A percentile compares a stretch with the other conserved stretches of the same genome.
These are phyloP conservation scores for Blastobotrys proliferans DNA, from an alignment of 1,139 yeast genomes.

Conservation along the genomic window DNA sequence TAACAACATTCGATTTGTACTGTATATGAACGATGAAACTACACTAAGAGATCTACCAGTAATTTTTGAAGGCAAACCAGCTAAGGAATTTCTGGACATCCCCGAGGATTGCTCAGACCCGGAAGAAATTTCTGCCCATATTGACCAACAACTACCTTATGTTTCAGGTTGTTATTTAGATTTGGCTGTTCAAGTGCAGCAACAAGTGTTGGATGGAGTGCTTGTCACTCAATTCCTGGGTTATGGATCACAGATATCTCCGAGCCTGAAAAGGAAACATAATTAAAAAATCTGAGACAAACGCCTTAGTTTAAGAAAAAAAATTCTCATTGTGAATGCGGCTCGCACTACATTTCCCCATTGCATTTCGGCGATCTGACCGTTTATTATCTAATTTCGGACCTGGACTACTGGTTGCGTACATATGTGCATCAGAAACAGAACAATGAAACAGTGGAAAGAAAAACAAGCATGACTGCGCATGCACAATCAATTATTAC, in stretches of 20 bases:
- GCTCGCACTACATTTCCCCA: no score
- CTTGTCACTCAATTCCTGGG: conserved; percentile 1
- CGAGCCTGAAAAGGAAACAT: conserved; percentile 2
- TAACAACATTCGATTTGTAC: background rate
- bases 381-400: no score
- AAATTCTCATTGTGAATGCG: no score
- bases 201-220: background rate
- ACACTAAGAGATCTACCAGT: conserved; percentile 3
- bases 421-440: no score
- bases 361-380: no score
- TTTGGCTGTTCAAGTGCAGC: conserved; percentile 2
- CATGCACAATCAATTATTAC: no score
- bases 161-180: background rate
- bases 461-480: no score
- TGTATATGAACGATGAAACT: conserved; percentile 4
- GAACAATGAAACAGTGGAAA: no score
- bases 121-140: background rate
- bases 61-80: conserved; percentile 7
- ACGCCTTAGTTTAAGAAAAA: background rate
- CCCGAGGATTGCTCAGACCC: background rate
- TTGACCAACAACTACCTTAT: background rate
- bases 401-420: no score
- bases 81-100: conserved; percentile 4
- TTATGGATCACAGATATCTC: conserved; percentile 4
- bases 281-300: no score